These are phyloP conservation scores for Sporisorium scitamineum DNA, from an alignment of 1,284 basidiomycete genomes.

Conservation along the genomic window DNA sequence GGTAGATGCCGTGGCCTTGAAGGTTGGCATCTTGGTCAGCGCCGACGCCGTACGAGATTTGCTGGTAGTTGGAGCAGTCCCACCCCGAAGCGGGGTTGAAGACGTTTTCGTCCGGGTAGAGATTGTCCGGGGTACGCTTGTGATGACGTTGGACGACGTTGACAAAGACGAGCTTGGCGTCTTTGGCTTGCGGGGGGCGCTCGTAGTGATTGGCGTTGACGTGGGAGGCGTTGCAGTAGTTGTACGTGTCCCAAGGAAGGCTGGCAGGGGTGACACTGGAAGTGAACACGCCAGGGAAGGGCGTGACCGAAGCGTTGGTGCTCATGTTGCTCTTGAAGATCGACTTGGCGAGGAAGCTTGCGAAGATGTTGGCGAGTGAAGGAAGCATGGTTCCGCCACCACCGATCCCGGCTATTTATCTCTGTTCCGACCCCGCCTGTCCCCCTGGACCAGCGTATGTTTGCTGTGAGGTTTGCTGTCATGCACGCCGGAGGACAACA, in stretches of 20 bases:
- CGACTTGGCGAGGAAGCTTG: slow-evolving; percentile 5
- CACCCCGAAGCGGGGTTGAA: slow-evolving; percentile 70
- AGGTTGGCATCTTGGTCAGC: slow-evolving; percentile 15
- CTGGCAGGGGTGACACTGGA: slow-evolving; percentile 25
- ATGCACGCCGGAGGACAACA: neutral
- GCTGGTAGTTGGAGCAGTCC: slow-evolving; percentile 50
- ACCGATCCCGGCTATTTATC: neutral
- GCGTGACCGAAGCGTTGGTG: slow-evolving; percentile 13
- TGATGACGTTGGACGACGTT: slow-evolving; percentile 56
- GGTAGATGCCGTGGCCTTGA: slow-evolving; percentile 68
- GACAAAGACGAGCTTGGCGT: slow-evolving; percentile 51
- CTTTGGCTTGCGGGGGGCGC: slow-evolving; percentile 26
- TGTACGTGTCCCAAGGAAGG: slow-evolving; percentile 49
- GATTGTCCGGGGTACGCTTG: slow-evolving; percentile 71
- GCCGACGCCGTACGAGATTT: slow-evolving; percentile 42
- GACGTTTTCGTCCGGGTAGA: slow-evolving; percentile 72
- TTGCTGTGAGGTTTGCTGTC: neutral
- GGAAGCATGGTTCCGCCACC: neutral
- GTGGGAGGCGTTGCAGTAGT: slow-evolving; percentile 56
- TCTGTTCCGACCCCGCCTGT: neutral
- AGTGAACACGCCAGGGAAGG: slow-evolving; percentile 35
- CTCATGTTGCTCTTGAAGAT: slow-evolving; percentile 11
- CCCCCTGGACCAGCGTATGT: too few relatives aligned
- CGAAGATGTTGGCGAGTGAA: neutral
- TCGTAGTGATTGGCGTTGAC: slow-evolving; percentile 35